phyloP scores from a whole-genome alignment of 768 basidiomycete genomes.

The Suillus clintonianus region DNA sequence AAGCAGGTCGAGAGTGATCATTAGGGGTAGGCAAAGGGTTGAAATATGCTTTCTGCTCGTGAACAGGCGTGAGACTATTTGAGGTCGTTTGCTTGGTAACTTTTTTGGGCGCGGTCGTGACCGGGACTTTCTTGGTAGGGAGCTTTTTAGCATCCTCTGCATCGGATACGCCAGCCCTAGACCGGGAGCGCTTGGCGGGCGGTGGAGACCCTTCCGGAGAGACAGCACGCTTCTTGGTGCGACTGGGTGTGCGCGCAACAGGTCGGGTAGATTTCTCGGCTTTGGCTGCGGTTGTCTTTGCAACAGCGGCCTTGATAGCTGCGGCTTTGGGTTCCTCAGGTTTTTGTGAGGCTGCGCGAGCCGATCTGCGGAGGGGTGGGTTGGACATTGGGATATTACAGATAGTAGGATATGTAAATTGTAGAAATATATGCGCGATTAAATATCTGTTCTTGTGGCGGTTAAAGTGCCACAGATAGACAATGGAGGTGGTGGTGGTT shows the following conservation, averaged over 20 bases:
- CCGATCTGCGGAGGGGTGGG: slow-evolving; percentile 50
- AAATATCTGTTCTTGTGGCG: not conserved
- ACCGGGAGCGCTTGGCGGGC: slow-evolving; percentile 48
- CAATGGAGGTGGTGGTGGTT: not conserved
- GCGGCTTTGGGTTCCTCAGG: slow-evolving; percentile 27
- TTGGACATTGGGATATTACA: slow-evolving; percentile 26
- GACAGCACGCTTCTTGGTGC: slow-evolving; percentile 49
- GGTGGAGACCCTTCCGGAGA: slow-evolving; percentile 53
- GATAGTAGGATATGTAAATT: slow-evolving; percentile 18
- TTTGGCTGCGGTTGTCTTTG: slow-evolving; percentile 28
- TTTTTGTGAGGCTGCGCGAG: slow-evolving; percentile 51
- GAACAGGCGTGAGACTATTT: slow-evolving; percentile 28
- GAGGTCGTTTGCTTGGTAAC: slow-evolving; percentile 31
- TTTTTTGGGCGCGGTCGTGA: slow-evolving; percentile 24
- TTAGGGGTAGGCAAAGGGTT: slow-evolving; percentile 66
- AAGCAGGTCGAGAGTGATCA: slow-evolving; percentile 59
- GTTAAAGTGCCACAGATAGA: not conserved
- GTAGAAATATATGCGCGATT: not conserved
- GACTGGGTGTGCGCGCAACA: slow-evolving; percentile 20
- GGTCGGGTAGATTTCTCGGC: slow-evolving; percentile 32
- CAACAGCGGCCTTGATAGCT: slow-evolving; percentile 29
- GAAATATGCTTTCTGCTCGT: slow-evolving; percentile 56
- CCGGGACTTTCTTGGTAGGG: slow-evolving; percentile 22
- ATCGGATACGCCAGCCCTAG: slow-evolving; percentile 39
- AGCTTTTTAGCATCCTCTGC: slow-evolving; percentile 40